A percentile compares a stretch with the other conserved stretches of the same genome.
phyloP scores from a whole-genome alignment of 805 yeast species.

The Kregervanrija pseudodelftensis region DNA sequence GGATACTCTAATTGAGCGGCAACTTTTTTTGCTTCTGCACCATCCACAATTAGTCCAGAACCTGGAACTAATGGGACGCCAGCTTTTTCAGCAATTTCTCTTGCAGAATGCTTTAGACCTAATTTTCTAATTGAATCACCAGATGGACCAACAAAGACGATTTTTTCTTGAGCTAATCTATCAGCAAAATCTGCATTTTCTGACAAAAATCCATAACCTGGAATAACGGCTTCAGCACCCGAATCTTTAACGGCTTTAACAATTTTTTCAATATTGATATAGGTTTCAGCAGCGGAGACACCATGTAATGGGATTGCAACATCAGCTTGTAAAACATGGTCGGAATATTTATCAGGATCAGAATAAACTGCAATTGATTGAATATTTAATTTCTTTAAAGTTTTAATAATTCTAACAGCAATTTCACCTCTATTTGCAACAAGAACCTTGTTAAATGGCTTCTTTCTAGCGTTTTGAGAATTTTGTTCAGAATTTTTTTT shows the following conservation, averaged over 20 bases:
- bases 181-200: constrained; percentile 97
- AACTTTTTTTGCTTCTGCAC: constrained; percentile 66
- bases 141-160: constrained; percentile 93
- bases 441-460: constrained; percentile 76
- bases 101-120: constrained; percentile 94
- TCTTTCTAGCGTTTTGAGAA: constrained; percentile 22
- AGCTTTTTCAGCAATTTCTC: constrained; percentile 88
- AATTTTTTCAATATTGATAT: constrained; percentile 78
- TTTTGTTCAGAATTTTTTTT: constrained; percentile 18
- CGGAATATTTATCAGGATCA: constrained; percentile 82
- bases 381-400: constrained; percentile 74
- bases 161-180: constrained; percentile 72
- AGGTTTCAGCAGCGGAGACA: constrained; percentile 82
- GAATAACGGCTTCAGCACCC: constrained; percentile 91
- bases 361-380: constrained; percentile 84
- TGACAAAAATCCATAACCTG: constrained; percentile 94
- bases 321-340: constrained; percentile 82
- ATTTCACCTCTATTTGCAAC: constrained; percentile 98
- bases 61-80: constrained; percentile 98
- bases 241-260: constrained; percentile 77
- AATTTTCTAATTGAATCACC: constrained; percentile 87
- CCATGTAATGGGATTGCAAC: constrained; percentile 76
- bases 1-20: constrained; percentile 81
- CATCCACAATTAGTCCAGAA: constrained; percentile 66
- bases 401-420: constrained; percentile 88